Percentiles rank a stretch among this genome's conserved stretches.
Conservation (phyloP, 2,329 filamentous ascomycete genomes). For the Fusarium cyanostomum region DNA sequence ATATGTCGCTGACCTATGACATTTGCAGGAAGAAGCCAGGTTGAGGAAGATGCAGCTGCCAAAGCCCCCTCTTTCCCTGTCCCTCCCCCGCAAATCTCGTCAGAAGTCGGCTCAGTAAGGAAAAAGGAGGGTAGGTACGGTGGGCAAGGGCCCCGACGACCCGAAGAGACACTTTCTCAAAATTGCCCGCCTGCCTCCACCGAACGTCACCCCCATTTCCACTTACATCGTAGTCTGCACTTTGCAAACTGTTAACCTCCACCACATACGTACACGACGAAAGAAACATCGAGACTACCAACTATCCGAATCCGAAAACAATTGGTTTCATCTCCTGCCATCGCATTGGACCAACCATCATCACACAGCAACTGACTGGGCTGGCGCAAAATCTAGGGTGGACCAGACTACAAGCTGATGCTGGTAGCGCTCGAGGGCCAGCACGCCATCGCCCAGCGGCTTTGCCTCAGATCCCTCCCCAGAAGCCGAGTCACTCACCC, state of each 20-base stretch:
- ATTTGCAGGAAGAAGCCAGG: neutral
- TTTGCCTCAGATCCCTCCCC: slow-evolving; percentile 42
- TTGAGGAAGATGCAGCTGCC: neutral
- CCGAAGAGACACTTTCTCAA: slow-evolving; percentile 29
- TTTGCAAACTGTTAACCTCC: neutral
- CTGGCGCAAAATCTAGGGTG: slow-evolving; percentile 34
- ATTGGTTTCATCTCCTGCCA: slow-evolving; percentile 16
- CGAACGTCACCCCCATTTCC: slow-evolving; percentile 30
- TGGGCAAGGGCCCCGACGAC: slow-evolving; percentile 36
- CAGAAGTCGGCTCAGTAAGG: slow-evolving; percentile 17
- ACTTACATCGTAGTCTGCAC: too few relatives aligned
- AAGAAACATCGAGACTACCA: slow-evolving; percentile 1
- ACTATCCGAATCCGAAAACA: slow-evolving; percentile 13
- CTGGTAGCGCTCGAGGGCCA: slow-evolving; percentile 34
- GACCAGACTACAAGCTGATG: slow-evolving; percentile 32
- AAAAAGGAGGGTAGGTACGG: slow-evolving; percentile 14
- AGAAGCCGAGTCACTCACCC: slow-evolving; percentile 31
- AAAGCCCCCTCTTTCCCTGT: slow-evolving; percentile 19
- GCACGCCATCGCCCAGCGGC: slow-evolving; percentile 43
- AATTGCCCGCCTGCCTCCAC: slow-evolving; percentile 20
- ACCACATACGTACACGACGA: neutral
- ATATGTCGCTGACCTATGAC: neutral
- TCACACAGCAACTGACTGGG: slow-evolving; percentile 33
- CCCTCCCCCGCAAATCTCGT: slow-evolving; percentile 27
- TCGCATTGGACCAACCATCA: slow-evolving; percentile 25